phyloP scores from a whole-genome alignment of 2,329 filamentous ascomycete genomes.

The Trichophyton schoenleinii region DNA sequence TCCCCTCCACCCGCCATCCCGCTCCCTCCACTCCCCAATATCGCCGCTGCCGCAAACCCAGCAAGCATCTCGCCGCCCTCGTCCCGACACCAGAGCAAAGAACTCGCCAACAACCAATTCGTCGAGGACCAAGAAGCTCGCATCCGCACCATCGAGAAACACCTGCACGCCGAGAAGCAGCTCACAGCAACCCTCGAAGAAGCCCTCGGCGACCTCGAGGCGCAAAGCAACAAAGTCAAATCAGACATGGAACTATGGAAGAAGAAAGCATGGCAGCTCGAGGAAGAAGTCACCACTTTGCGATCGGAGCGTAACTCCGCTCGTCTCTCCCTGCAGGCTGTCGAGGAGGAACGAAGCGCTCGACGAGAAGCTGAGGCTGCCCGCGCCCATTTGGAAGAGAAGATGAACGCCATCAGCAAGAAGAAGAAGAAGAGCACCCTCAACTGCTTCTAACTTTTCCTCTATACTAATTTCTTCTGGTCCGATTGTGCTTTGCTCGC shows the following conservation, averaged over 20 bases:
- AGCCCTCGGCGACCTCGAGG: conserved; percentile 84
- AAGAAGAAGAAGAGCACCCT: conserved; percentile 91
- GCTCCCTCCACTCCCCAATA: conserved; percentile 73
- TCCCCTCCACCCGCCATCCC: conserved; percentile 92
- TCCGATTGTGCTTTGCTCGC: too few species aligned
- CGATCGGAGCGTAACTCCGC: conserved; percentile 48
- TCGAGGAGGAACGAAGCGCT: conserved; percentile 94
- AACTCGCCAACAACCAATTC: conserved; percentile 63
- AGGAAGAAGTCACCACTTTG: conserved; percentile 46
- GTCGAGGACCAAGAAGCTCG: conserved; percentile 93
- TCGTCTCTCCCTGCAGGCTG: conserved; percentile 63
- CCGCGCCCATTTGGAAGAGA: conserved; percentile 76
- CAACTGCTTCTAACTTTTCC: conserved; percentile 72
- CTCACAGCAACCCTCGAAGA: conserved; percentile 91
- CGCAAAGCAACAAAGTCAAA: conserved; percentile 83
- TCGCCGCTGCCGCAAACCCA: conserved; percentile 41
- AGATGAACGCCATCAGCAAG: conserved; percentile 83
- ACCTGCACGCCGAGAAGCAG: conserved; percentile 89
- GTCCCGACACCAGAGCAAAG: conserved; percentile 68
- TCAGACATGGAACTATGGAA: conserved; percentile 81
- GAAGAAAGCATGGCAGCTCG: conserved; percentile 66
- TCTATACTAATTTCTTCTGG: too few species aligned
- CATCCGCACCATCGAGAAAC: conserved; percentile 92
- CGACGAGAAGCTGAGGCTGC: conserved; percentile 81
- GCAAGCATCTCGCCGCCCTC: conserved; percentile 45